Percentiles rank a stretch among this genome's conserved stretches.
phyloP scores from a whole-genome alignment of 1,284 basidiomycete genomes.

The Ceratobasidium sp. region DNA sequence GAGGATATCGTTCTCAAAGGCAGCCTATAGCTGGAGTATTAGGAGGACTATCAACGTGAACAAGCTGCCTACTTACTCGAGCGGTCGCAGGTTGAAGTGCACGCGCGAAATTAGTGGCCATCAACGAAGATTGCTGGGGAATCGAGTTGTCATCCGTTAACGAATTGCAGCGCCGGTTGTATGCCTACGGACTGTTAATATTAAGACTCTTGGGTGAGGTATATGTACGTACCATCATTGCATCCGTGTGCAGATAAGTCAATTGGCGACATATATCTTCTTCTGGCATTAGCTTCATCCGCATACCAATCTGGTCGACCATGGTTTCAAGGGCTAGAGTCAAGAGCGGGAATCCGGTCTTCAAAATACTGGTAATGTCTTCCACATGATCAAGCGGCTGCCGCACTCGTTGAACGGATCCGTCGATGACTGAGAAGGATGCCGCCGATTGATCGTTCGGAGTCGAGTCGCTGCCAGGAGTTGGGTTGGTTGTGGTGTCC shows the following conservation, averaged over 20 bases:
- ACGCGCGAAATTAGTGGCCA: slow-evolving; percentile 35
- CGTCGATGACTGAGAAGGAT: slow-evolving; percentile 38
- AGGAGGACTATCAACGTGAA: background rate
- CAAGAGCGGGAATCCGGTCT: slow-evolving; percentile 95
- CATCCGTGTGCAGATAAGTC: slow-evolving; percentile 77
- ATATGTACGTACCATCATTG: slow-evolving; percentile 70
- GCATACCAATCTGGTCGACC: slow-evolving; percentile 91
- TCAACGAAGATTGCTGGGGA: slow-evolving; percentile 31
- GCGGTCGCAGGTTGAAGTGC: slow-evolving; percentile 42
- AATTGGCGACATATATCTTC: slow-evolving; percentile 96
- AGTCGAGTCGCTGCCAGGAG: slow-evolving; percentile 4
- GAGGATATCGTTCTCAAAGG: slow-evolving; percentile 94
- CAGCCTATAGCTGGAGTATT: slow-evolving; percentile 60
- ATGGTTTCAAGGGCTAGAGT: slow-evolving; percentile 97
- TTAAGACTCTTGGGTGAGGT: too few species aligned
- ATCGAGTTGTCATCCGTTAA: slow-evolving; percentile 39
- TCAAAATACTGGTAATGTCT: slow-evolving; percentile 92
- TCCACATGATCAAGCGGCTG: slow-evolving; percentile 93
- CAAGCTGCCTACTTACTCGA: slow-evolving; percentile 27
- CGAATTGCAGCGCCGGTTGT: slow-evolving; percentile 40
- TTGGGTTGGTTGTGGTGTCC: slow-evolving; percentile 45
- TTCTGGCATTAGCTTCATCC: slow-evolving; percentile 90
- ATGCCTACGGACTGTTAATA: slow-evolving; percentile 7
- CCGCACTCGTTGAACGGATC: slow-evolving; percentile 55
- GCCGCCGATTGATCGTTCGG: slow-evolving; percentile 19